Evolutionary conservation across 495 filamentous ascomycete genomes (phyloP).

Genomic region (Pseudevernia furfuracea): DNA sequence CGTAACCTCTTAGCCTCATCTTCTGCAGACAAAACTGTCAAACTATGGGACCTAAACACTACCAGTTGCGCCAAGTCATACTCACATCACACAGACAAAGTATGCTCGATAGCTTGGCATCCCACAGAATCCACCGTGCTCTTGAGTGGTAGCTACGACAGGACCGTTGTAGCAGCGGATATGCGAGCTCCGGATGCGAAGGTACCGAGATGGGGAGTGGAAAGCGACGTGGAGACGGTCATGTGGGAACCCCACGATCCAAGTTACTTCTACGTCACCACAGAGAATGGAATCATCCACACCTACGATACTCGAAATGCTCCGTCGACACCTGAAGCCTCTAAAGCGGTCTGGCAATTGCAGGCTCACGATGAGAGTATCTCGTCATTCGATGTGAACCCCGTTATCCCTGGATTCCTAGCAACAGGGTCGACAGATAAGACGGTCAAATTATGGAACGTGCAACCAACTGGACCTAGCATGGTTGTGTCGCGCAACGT

Average conservation of each 20-base stretch:
- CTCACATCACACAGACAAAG: constrained; percentile 83
- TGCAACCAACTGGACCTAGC: constrained; percentile 62
- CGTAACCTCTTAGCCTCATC: constrained; percentile 91
- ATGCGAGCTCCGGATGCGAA: constrained; percentile 83
- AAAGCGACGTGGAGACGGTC: constrained; percentile 88
- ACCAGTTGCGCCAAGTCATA: constrained; percentile 91
- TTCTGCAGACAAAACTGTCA: constrained; percentile 93
- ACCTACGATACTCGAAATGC: constrained; percentile 70
- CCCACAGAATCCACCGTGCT: constrained; percentile 76
- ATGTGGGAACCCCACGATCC: constrained; percentile 87
- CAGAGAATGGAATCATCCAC: constrained; percentile 83
- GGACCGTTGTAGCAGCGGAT: constrained; percentile 82
- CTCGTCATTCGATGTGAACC: constrained; percentile 92
- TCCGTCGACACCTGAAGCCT: constrained; percentile 59
- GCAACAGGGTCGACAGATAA: constrained; percentile 89
- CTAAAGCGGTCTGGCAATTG: constrained; percentile 83
- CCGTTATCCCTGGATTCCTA: constrained; percentile 80
- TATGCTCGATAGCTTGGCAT: constrained; percentile 93
- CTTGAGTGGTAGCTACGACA: constrained; percentile 88
- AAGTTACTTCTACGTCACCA: constrained; percentile 91
- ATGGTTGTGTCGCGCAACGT: constrained; percentile 89
- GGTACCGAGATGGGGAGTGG: constrained; percentile 76
- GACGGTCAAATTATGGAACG: constrained; percentile 94
- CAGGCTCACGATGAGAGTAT: constrained; percentile 92
- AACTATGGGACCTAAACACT: constrained; percentile 94